A percentile compares a stretch with the other conserved stretches of the same genome.
Conservation (phyloP, 106 monocot species). For the Vanilla planifolia region DNA sequence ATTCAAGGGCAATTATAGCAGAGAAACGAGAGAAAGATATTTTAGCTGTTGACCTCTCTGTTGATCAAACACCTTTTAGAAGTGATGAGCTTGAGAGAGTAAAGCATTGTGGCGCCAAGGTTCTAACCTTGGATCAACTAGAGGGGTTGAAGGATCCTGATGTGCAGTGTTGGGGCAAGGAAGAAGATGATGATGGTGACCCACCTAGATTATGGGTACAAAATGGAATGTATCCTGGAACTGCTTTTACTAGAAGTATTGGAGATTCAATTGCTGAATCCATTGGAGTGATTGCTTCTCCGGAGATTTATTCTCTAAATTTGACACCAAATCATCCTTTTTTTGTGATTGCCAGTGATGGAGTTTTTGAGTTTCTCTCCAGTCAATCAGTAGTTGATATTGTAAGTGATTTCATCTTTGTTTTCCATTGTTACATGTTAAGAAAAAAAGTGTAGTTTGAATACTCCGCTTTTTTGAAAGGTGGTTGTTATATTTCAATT, state of each 20-base stretch:
- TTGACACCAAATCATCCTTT: conserved; percentile 69
- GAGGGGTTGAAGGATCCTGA: conserved; percentile 92
- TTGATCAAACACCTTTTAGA: conserved; percentile 92
- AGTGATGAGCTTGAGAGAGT: conserved; percentile 91
- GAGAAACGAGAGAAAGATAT: conserved; percentile 59
- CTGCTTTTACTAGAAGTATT: conserved; percentile 92
- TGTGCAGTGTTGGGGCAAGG: conserved; percentile 82
- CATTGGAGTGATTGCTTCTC: conserved; percentile 80
- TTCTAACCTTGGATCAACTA: conserved; percentile 90
- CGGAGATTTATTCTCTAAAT: conserved; percentile 79
- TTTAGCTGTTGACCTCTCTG: conserved; percentile 77
- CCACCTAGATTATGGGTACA: conserved; percentile 97
- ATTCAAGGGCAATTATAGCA: conserved; percentile 93
- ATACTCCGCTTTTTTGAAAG: too few species aligned
- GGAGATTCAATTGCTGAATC: conserved; percentile 96
- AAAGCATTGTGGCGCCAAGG: conserved; percentile 88
- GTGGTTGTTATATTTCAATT: too few species aligned
- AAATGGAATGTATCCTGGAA: conserved; percentile 95
- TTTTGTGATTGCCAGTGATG: conserved; percentile 96
- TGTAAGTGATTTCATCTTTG: conserved; percentile 35
- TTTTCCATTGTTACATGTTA: too few species aligned
- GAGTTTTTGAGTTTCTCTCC: conserved; percentile 95
- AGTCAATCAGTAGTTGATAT: conserved; percentile 93
- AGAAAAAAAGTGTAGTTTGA: too few species aligned
- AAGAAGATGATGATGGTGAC: conserved; percentile 91